phyloP scores from a whole-genome alignment of 768 basidiomycete genomes.

The Lactifluus piperatus region DNA sequence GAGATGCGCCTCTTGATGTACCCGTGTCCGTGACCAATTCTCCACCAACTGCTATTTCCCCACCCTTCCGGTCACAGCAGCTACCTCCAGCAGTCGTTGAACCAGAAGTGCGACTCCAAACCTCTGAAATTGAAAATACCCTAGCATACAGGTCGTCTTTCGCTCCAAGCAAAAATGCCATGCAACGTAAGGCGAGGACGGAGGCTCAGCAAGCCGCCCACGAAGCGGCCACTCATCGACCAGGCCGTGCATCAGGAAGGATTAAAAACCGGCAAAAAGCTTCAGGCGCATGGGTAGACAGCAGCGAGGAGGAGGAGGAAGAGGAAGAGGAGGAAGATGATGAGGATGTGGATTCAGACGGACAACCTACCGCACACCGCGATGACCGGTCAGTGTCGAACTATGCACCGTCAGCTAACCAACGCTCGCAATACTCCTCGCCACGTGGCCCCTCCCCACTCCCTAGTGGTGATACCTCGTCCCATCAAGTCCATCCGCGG shows the following conservation, averaged over 20 bases:
- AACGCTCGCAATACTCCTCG: conserved; percentile 7
- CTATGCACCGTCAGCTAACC: conserved; percentile 12
- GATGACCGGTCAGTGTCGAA: conserved; percentile 18
- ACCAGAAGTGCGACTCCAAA: conserved; percentile 24
- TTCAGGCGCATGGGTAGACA: conserved; percentile 47
- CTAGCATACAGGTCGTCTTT: conserved; percentile 75
- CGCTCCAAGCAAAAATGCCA: conserved; percentile 74
- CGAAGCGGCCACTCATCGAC: conserved; percentile 67
- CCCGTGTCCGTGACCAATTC: conserved; percentile 22
- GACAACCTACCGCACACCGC: conserved; percentile 27
- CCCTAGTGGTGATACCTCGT: not conserved
- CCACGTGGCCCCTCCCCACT: conserved; percentile 17
- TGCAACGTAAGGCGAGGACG: conserved; percentile 74
- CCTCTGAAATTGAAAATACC: conserved; percentile 20
- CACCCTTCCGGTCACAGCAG: conserved; percentile 25
- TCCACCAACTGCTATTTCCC: conserved; percentile 25
- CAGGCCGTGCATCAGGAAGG: conserved; percentile 47
- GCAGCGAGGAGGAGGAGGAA: conserved; percentile 78
- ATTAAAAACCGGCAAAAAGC: conserved; percentile 36
- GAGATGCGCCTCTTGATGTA: conserved; percentile 23
- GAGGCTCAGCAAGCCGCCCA: conserved; percentile 80
- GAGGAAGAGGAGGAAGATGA: conserved; percentile 62
- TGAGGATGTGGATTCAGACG: conserved; percentile 56
- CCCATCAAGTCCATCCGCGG: conserved; percentile 11
- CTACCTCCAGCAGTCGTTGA: conserved; percentile 25